A percentile compares a stretch with the other conserved stretches of the same genome.
Conservation (phyloP, 495 filamentous ascomycete species). For the Pseudoneurospora amorphoporcata region DNA sequence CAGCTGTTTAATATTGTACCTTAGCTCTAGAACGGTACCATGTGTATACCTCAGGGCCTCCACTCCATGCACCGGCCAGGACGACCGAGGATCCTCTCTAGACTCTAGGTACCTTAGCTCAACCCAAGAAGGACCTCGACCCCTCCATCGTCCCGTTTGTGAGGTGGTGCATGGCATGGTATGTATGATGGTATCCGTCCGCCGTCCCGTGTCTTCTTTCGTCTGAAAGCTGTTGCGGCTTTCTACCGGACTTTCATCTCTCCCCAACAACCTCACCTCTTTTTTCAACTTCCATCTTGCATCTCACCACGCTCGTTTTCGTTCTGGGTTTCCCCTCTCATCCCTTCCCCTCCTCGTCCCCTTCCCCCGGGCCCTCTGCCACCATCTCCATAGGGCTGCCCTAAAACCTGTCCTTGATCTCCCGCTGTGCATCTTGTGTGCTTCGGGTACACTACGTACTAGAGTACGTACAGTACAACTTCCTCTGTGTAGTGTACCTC, state of each 20-base stretch:
- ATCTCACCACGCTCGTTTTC: conserved; percentile 9
- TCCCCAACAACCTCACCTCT: neutral
- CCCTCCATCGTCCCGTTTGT: neutral
- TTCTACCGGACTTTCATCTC: neutral
- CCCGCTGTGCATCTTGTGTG: neutral
- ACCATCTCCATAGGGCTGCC: neutral
- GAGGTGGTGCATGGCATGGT: neutral
- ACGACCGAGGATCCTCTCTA: neutral
- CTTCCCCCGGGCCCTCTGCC: neutral
- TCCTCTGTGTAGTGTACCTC: neutral
- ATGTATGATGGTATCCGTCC: neutral
- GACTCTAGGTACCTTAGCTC: neutral
- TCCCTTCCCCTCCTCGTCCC: neutral
- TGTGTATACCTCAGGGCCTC: neutral
- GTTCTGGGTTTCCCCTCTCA: neutral
- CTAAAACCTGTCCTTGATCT: neutral
- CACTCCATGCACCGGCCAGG: neutral
- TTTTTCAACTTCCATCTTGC: neutral
- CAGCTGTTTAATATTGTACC: neutral
- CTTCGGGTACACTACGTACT: neutral
- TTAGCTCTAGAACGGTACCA: neutral
- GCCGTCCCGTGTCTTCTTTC: neutral
- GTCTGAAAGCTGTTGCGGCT: neutral
- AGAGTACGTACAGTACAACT: neutral
- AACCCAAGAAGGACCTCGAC: neutral